phyloP scores from a whole-genome alignment of 208 protist species.

The Wallacemonas sp. region DNA sequence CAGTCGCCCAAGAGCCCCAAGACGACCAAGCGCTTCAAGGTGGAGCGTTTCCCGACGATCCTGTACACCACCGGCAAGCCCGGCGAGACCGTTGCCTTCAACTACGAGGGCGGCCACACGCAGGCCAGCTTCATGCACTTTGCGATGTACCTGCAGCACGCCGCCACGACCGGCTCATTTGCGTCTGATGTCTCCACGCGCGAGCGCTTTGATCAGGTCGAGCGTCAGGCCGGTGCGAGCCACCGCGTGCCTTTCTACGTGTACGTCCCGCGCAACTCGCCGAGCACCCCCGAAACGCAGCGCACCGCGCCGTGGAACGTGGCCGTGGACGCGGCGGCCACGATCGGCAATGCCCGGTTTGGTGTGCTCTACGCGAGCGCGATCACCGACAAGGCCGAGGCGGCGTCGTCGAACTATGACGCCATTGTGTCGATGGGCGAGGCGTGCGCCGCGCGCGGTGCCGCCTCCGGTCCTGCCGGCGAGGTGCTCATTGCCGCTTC shows the following conservation, averaged over 20 bases:
- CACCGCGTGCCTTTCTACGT: slow-evolving; percentile 77
- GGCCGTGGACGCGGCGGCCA: slow-evolving; percentile 56
- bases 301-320: slow-evolving; percentile 49
- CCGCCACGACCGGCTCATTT: slow-evolving; percentile 49
- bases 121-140: slow-evolving; percentile 62
- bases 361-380: slow-evolving; percentile 59
- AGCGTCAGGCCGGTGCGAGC: slow-evolving; percentile 21
- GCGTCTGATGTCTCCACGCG: slow-evolving; percentile 61
- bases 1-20: slow-evolving; percentile 49
- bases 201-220: slow-evolving; percentile 39
- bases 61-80: slow-evolving; percentile 79
- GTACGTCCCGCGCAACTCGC: slow-evolving; percentile 43
- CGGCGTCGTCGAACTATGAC: slow-evolving; percentile 34
- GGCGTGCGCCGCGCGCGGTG: slow-evolving; percentile 38
- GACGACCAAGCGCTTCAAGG: slow-evolving; percentile 54
- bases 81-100: slow-evolving; percentile 35
- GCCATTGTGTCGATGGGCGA: slow-evolving; percentile 45
- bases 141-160: slow-evolving; percentile 52
- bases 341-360: slow-evolving; percentile 75
- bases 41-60: slow-evolving; percentile 66
- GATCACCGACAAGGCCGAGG: slow-evolving; percentile 36
- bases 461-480: slow-evolving; percentile 51
- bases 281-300: slow-evolving; percentile 27
- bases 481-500: slow-evolving; percentile 64
- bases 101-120: slow-evolving; percentile 60